Evolutionary conservation across 306 rosid genomes (phyloP).

Genomic region (Nissolia schottii): DNA sequence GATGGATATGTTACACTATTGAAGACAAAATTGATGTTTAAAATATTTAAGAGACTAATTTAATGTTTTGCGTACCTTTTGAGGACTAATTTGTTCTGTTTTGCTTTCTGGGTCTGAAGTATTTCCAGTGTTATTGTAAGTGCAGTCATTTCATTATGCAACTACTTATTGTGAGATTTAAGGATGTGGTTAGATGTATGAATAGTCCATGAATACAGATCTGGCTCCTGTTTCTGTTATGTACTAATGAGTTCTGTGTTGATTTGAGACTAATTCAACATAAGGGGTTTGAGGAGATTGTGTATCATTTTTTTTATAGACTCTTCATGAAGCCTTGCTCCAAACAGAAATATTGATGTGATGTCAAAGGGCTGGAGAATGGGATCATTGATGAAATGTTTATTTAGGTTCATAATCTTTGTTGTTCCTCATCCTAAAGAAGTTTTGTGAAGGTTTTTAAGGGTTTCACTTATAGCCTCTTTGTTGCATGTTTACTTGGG

Average conservation of each 20-base stretch:
- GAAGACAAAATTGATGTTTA: no score
- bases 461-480: slow-evolving; percentile 8
- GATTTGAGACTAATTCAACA: slow-evolving; percentile 1
- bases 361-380: slow-evolving; percentile 1
- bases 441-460: slow-evolving; percentile 14
- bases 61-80: no score
- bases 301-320: background rate
- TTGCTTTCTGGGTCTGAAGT: background rate
- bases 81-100: no score
- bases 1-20: no score
- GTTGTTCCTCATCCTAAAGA: background rate
- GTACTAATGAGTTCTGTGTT: background rate
- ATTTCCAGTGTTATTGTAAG: background rate
- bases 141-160: slow-evolving; percentile 8
- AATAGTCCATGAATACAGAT: background rate
- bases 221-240: background rate
- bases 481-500: background rate
- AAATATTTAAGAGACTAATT: no score
- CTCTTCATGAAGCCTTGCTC: background rate
- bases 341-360: slow-evolving; percentile 14
- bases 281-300: background rate
- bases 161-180: slow-evolving; percentile 2
- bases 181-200: background rate
- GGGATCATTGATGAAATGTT: slow-evolving; percentile 5
- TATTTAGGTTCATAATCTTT: slow-evolving; percentile 10